These are phyloP conservation scores for Forsythia suspensa DNA, from an alignment of 257 asterid genomes.

Conservation along the genomic window DNA sequence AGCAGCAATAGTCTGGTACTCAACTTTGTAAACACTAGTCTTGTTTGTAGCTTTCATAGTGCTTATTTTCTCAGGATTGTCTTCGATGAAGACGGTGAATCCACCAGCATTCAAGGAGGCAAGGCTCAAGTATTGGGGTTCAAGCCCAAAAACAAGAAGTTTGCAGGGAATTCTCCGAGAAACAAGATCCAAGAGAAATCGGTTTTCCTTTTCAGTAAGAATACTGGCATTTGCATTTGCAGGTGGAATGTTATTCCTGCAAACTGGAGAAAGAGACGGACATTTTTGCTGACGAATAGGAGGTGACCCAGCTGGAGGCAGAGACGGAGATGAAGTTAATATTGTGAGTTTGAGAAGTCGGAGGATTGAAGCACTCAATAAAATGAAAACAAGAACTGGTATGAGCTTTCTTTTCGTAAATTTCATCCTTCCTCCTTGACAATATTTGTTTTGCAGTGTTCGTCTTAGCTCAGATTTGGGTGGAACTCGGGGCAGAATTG, in stretches of 20 bases:
- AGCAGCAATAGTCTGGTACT: conserved; percentile 59
- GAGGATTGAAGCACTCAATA: conserved; percentile 55
- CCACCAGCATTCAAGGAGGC: conserved; percentile 58
- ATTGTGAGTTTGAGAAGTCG: conserved; percentile 57
- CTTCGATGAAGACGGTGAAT: conserved; percentile 60
- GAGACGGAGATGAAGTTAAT: conserved; percentile 42
- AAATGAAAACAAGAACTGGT: conserved; percentile 50
- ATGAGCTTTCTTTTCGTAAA: conserved; percentile 52
- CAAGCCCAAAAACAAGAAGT: conserved; percentile 68
- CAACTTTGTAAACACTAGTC: conserved; percentile 41
- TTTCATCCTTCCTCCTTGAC: conserved; percentile 39
- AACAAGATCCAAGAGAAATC: conserved; percentile 48
- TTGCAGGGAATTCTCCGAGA: conserved; percentile 62
- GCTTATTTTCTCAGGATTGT: conserved; percentile 31
- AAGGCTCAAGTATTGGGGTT: conserved; percentile 39
- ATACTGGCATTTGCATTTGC: conserved; percentile 7
- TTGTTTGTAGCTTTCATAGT: conserved; percentile 22
- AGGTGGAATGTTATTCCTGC: conserved; percentile 13
- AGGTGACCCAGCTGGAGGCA: conserved; percentile 17
- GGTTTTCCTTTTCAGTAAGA: conserved; percentile 53
- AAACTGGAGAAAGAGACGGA: conserved; percentile 10
- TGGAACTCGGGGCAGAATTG: conserved; percentile 36
- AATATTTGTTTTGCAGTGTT: conserved; percentile 22
- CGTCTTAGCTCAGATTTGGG: conserved; percentile 24
- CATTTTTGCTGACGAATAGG: conserved; percentile 15